phyloP scores from a whole-genome alignment of 352 stramenopile genomes.

The Phytophthora sojae region DNA sequence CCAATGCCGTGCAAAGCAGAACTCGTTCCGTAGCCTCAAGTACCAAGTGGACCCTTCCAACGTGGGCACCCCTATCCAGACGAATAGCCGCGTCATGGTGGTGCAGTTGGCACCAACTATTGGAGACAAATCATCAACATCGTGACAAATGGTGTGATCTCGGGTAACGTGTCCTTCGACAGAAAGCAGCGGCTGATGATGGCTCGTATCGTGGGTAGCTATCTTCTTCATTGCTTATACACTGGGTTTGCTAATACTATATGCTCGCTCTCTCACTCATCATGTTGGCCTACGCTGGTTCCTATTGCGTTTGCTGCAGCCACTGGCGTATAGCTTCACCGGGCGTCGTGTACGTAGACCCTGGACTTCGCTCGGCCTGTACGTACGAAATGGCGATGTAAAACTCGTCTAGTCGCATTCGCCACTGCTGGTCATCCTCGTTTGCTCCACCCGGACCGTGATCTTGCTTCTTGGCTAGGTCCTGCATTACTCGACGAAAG shows the following conservation, averaged over 20 bases:
- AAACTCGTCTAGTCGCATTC: slow-evolving; percentile 76
- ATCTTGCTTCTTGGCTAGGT: slow-evolving; percentile 32
- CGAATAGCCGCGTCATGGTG: slow-evolving; percentile 63
- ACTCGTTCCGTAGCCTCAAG: slow-evolving; percentile 73
- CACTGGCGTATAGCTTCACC: slow-evolving; percentile 72
- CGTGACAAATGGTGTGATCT: slow-evolving; percentile 6
- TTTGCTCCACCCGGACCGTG: slow-evolving; percentile 12
- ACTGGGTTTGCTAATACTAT: slow-evolving; percentile 22
- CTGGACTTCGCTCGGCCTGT: slow-evolving; percentile 51
- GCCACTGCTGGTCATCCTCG: slow-evolving; percentile 20
- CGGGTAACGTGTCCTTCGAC: neutral
- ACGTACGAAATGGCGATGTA: slow-evolving; percentile 73
- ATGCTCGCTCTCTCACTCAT: slow-evolving; percentile 28
- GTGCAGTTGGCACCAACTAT: slow-evolving; percentile 38
- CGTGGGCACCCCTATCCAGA: slow-evolving; percentile 54
- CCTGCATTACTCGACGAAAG: slow-evolving; percentile 55
- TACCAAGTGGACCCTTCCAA: slow-evolving; percentile 58
- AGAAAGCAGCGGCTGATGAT: slow-evolving; percentile 3
- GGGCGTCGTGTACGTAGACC: slow-evolving; percentile 43
- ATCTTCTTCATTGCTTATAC: slow-evolving; percentile 28
- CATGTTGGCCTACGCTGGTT: slow-evolving; percentile 24
- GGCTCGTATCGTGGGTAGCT: slow-evolving; percentile 16
- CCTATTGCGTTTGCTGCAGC: slow-evolving; percentile 79
- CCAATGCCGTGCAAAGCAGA: slow-evolving; percentile 49
- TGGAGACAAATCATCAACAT: slow-evolving; percentile 12